Percentiles rank a stretch among this genome's conserved stretches.
These are phyloP conservation scores for Camellia oleifera DNA, from an alignment of 179 eudicot genomes.

Conservation along the genomic window DNA sequence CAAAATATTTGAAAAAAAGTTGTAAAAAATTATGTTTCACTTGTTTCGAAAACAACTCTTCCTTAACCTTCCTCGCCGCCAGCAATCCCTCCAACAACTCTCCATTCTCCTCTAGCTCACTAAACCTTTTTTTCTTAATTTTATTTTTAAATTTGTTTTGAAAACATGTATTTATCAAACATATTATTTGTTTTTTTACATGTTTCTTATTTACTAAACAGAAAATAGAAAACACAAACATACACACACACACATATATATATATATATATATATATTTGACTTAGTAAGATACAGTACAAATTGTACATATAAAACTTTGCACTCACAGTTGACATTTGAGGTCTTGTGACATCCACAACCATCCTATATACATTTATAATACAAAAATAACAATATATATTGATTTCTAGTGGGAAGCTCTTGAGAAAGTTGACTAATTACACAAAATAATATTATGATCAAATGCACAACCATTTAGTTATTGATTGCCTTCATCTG, in stretches of 20 bases:
- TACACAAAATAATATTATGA: not conserved
- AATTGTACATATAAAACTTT: not conserved
- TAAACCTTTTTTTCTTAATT: no score
- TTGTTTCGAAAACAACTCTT: no score
- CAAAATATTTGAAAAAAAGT: no score
- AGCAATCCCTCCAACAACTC: no score
- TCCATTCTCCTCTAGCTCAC: no score
- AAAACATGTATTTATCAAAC: no score
- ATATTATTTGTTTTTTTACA: no score
- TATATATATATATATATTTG: not conserved
- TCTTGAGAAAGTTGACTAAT: not conserved
- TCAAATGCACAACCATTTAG: not conserved
- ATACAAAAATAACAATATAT: not conserved
- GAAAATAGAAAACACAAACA: no score
- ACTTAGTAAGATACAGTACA: not conserved
- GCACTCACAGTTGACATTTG: slow-evolving; percentile 2
- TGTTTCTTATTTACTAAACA: no score
- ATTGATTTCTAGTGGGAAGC: not conserved
- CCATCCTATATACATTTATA: not conserved
- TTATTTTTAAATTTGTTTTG: no score
- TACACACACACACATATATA: not conserved
- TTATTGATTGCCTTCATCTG: slow-evolving; percentile 2
- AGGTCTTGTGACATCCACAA: not conserved
- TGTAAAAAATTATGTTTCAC: no score
- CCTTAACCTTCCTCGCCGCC: no score